phyloP scores from a whole-genome alignment of 176 grass and related monocot species.

The Bromus sterilis region DNA sequence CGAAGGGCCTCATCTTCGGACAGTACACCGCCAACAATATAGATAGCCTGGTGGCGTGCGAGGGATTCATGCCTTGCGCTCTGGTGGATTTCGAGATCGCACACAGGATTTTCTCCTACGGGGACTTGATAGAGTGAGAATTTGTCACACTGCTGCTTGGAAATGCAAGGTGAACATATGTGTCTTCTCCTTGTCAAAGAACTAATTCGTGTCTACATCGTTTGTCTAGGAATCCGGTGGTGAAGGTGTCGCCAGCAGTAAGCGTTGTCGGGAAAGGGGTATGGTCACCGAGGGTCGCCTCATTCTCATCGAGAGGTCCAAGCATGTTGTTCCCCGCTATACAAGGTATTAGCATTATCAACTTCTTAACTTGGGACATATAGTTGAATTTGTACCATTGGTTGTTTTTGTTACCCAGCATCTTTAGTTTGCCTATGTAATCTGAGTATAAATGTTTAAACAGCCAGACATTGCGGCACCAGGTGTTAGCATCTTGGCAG shows the following conservation, averaged over 20 bases:
- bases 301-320: not conserved
- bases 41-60: rapidly evolving
- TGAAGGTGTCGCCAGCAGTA: not conserved
- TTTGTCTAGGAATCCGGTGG: not conserved
- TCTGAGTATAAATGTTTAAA: not conserved
- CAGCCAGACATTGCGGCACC: constrained; percentile 27
- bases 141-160: not conserved
- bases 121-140: not conserved
- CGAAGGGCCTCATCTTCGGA: constrained; percentile 20
- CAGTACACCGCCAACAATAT: not conserved
- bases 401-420: not conserved
- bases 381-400: not conserved
- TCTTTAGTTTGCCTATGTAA: too few species aligned
- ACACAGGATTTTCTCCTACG: not conserved
- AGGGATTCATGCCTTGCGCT: not conserved
- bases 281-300: not conserved
- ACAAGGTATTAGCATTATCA: not conserved
- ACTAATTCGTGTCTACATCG: not conserved
- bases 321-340: not conserved
- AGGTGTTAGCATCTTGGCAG: not conserved
- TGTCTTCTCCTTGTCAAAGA: not conserved
- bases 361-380: not conserved
- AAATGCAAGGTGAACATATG: not conserved
- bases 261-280: not conserved
- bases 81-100: constrained; percentile 8